Conservation (phyloP, 192 early-diverging fungal species). For the Coemansia sp. region DNA sequence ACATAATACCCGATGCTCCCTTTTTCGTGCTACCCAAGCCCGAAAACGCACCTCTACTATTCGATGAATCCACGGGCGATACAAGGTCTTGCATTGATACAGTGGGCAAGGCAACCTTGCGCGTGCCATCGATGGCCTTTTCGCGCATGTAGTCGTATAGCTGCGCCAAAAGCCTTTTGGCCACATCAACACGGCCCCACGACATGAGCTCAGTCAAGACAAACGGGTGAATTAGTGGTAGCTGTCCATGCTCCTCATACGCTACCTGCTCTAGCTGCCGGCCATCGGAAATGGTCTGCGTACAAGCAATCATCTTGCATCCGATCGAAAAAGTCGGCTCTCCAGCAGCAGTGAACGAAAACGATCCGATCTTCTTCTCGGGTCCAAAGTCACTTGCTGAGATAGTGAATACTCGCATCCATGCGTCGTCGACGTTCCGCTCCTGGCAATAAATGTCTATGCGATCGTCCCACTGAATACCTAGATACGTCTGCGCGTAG, state of each 20-base stretch:
- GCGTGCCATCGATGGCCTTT: constrained; percentile 14
- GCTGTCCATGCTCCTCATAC: constrained; percentile 45
- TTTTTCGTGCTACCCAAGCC: no score
- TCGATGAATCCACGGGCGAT: not conserved
- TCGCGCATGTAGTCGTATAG: constrained; percentile 45
- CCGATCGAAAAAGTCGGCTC: constrained; percentile 46
- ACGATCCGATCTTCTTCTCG: constrained; percentile 34
- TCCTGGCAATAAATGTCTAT: constrained; percentile 50
- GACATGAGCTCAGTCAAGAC: constrained; percentile 48
- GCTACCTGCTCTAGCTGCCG: constrained; percentile 23
- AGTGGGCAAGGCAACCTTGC: constrained; percentile 18
- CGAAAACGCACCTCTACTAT: not conserved
- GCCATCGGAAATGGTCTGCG: constrained; percentile 16
- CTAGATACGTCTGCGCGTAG: constrained; percentile 49
- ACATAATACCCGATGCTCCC: not conserved
- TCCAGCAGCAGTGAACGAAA: constrained; percentile 47
- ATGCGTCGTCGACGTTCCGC: constrained; percentile 38
- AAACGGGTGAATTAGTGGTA: constrained; percentile 42
- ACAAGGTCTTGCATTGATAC: constrained; percentile 33
- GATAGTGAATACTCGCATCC: constrained; percentile 33
- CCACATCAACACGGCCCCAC: constrained; percentile 41
- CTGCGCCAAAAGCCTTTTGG: constrained; percentile 25
- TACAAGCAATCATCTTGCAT: constrained; percentile 24
- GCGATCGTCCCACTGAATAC: constrained; percentile 46
- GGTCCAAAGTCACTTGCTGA: constrained; percentile 29